Conservation (phyloP, 2,329 filamentous ascomycete species). For the Aspergillus ibericus region DNA sequence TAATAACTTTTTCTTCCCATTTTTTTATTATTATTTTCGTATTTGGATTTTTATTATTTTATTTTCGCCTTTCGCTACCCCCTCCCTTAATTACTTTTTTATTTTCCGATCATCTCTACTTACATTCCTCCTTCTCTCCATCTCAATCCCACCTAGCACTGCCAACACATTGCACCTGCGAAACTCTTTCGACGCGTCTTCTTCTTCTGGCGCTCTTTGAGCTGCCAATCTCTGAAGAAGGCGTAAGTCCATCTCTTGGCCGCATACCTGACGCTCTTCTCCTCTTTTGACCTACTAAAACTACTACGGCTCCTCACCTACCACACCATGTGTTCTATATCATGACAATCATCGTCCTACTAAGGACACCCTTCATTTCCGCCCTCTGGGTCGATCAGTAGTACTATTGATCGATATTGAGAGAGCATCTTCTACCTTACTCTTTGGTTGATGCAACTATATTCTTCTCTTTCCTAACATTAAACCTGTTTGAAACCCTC, state of each 20-base stretch:
- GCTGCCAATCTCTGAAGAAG: conserved; percentile 29
- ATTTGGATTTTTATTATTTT: conserved; percentile 2
- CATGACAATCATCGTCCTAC: conserved; percentile 44
- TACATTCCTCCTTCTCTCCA: conserved; percentile 23
- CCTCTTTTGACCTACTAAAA: conserved; percentile 11
- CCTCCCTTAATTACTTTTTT: conserved; percentile 17
- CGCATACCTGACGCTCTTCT: conserved; percentile 19
- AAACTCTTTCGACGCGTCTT: conserved; percentile 27
- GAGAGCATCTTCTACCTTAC: conserved; percentile 23
- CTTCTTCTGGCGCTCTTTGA: conserved; percentile 31
- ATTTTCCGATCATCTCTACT: conserved; percentile 22
- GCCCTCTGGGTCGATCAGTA: conserved; percentile 30
- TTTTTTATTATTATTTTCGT: not conserved
- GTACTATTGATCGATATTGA: conserved; percentile 29
- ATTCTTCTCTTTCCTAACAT: conserved; percentile 10
- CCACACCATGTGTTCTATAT: conserved; percentile 40
- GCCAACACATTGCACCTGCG: conserved; percentile 26
- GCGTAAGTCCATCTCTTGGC: conserved; percentile 27
- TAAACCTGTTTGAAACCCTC: conserved; percentile 11
- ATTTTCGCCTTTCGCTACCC: conserved; percentile 7
- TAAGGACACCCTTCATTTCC: conserved; percentile 32
- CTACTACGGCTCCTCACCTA: conserved; percentile 13
- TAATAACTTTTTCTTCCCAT: not conserved
- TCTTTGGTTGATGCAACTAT: conserved; percentile 17
- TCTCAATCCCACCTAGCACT: conserved; percentile 21